Evolutionary conservation across 1,139 yeast genomes (phyloP), one percentile per base, ranked within the genome.

Genomic region (Geotrichum bryndzae): DNA sequence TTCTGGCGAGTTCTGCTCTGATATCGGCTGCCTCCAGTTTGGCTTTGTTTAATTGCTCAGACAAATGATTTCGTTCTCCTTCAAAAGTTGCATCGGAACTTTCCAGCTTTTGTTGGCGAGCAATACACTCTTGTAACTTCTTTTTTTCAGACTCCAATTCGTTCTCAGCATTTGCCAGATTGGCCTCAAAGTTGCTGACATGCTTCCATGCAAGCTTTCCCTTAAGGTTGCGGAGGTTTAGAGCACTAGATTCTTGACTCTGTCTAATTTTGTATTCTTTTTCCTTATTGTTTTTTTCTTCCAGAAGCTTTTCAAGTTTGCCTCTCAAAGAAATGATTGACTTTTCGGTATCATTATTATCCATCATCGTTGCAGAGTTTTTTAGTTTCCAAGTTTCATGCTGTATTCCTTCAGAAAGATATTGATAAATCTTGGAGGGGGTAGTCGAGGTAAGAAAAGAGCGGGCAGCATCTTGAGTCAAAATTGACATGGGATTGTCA

Each of bases 401-500:
- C 11, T 53, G 48, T 33, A 60, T 60, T 15, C 66, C 65, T 54
- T 60, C 52, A 2, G 61, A 55, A 66, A 64, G 27, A 61, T 60
- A 51, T 70, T 64, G 50, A 67, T 66, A 48, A 56, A 63, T 69
- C 73, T 56, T 54, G 25, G 58, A 23, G 31, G 54, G 55, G 13
- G 51, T 54, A 1, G 88, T 81, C 33, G 85, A 84, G 0, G 96
- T 87, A 62, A 95, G 77, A 70, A 95, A 94, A 29, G 94, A 89
- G 67, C 97, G 82, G 0, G 99, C 99, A 64, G 87, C 89, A 69
- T 95, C 98, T 73, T 95, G 99, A 0, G 96, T 90, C 59, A 95
- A 78, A 68, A 95, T 89, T 1, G 96, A 90, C 82, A 95, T 84
- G 7, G 98, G 98, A 69, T 95, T 95, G 68, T 88, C 95, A 25